Conservation (phyloP, 257 asterid genomes). For the Solanum megistacrolobum region DNA sequence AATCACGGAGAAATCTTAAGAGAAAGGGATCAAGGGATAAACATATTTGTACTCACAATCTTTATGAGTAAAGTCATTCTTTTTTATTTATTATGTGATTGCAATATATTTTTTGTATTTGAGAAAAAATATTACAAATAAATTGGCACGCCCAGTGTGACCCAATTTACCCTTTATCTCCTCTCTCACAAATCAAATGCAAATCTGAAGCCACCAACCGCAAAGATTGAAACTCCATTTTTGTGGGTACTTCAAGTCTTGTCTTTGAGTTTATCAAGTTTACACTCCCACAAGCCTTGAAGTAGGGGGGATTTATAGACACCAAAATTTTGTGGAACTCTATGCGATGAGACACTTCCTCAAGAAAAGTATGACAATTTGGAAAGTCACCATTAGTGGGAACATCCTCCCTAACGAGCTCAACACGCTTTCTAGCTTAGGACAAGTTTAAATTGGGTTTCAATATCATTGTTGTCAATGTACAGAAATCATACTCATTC, state of each 20-base stretch:
- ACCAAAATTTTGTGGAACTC: background rate
- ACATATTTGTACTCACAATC: background rate
- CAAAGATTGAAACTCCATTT: background rate
- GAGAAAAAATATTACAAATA: too few species aligned
- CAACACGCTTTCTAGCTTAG: too few species aligned
- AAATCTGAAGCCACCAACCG: background rate
- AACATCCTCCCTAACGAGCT: too few species aligned
- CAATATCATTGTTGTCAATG: background rate
- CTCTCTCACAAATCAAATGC: background rate
- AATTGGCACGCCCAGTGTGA: too few species aligned
- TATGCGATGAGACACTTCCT: background rate
- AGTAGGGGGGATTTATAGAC: background rate
- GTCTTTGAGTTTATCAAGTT: too few species aligned
- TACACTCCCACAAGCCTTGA: background rate
- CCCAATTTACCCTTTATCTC: too few species aligned
- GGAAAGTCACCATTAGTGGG: too few species aligned
- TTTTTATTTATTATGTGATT: too few species aligned
- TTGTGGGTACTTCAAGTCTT: background rate
- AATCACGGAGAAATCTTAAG: background rate
- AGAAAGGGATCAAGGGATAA: background rate
- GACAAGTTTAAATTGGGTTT: too few species aligned
- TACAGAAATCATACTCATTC: background rate
- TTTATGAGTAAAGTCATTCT: too few species aligned
- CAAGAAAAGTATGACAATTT: background rate
- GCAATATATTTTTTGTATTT: background rate